Evolutionary conservation across 352 stramenopile species (phyloP), one percentile per base, ranked within the genome.

Genomic region (Phytopythium chamaehyphon): DNA sequence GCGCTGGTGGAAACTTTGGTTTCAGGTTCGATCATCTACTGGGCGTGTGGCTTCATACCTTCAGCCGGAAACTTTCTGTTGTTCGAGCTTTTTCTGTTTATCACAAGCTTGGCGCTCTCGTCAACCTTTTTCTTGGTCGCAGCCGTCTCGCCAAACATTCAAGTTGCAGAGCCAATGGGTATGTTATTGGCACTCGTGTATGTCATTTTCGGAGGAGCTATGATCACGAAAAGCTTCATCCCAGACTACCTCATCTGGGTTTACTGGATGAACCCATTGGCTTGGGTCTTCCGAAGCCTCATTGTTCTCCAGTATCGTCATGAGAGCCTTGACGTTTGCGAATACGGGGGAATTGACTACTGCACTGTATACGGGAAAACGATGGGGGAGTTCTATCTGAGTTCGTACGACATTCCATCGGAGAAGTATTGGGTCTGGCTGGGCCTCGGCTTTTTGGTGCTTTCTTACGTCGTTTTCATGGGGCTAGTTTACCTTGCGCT

Each of bases 21-120:
- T 14, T 93, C 93, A 60, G 85, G 80, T 11, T 85, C 67, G 6
- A 60, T 95, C 22, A 56, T 93, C 26, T 95, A 93, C 57, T 95
- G 76, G 65, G 71, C 92, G 48, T 83, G 87, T 50, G 83, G 83
- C 9, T 75, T 77, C 35, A 55, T 61, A 14, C 38, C 61, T 6
- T 54, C 77, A 5, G 52, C 47, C 22, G 39, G 43, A 36, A 31
- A 61, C 8, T 86, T 78, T 37, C 16, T 83, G 4, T 48, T 68
- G 16, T 87, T 69, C 55, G 48, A 76, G 26, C 18, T 59, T 18
- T 58, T 77, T n/a, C 44, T 83, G 1, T 52, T 86, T 40, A 35
- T 79, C 23, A 66, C 67, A 16, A 76, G 76, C 19, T 23, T 86
- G 24, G 48, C 58, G 2, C 78, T 81, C 7, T 52, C 50, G 2